A percentile compares a stretch with the other conserved stretches of the same genome.
Evolutionary conservation across 768 basidiomycete species (phyloP).

Genomic region (Russula griseocarnosa): DNA sequence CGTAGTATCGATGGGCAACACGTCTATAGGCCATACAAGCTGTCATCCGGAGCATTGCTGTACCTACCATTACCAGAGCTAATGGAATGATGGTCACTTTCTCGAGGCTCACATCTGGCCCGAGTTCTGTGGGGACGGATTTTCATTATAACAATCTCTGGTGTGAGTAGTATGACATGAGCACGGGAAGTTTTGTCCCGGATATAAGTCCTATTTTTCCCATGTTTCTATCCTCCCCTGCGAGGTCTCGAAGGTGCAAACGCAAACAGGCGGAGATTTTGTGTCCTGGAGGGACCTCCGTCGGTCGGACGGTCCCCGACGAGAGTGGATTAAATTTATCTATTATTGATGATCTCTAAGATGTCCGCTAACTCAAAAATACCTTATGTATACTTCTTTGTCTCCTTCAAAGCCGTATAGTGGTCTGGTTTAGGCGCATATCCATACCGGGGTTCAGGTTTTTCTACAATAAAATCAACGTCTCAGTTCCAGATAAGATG

Average conservation of each 20-base stretch:
- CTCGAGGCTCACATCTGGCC: too few species aligned
- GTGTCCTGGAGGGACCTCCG: neutral
- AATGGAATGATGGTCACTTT: too few species aligned
- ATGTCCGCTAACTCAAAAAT: neutral
- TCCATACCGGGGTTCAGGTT: conserved; percentile 55
- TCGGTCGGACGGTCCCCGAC: neutral
- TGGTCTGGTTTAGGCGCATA: conserved; percentile 49
- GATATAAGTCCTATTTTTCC: neutral
- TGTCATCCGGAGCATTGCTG: too few species aligned
- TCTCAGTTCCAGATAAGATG: neutral
- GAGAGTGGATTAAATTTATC: neutral
- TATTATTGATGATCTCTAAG: neutral
- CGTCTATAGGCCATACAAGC: too few species aligned
- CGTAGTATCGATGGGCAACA: too few species aligned
- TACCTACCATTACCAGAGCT: too few species aligned
- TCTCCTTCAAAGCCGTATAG: conserved; percentile 49
- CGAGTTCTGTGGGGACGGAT: too few species aligned
- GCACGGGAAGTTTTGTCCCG: too few species aligned
- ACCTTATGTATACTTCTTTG: conserved; percentile 18
- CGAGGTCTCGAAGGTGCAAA: neutral
- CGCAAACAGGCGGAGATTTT: neutral
- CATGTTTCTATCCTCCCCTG: neutral
- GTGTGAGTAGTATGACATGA: too few species aligned
- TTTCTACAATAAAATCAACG: conserved; percentile 33
- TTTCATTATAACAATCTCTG: too few species aligned